Conservation (phyloP, 1,139 yeast genomes). For the Saccharomycopsis hybrid region DNA sequence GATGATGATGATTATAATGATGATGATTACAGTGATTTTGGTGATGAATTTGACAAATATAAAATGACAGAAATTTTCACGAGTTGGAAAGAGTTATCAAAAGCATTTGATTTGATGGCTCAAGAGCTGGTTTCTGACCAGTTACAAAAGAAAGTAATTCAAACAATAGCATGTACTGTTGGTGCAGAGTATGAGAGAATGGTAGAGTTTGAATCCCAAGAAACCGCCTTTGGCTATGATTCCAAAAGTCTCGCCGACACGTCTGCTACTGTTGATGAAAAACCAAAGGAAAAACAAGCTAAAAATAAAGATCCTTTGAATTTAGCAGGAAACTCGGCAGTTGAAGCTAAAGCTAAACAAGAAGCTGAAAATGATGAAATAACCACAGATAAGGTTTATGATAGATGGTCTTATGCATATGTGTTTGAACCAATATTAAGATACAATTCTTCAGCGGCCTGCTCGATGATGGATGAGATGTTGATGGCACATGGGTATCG, state of each 20-base stretch:
- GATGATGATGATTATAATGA: slow-evolving; percentile 4
- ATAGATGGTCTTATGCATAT: slow-evolving; percentile 7
- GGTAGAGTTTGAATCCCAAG: background rate
- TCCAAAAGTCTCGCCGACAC: too few relatives aligned
- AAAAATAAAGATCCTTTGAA: too few relatives aligned
- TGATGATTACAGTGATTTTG: background rate
- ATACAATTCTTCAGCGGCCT: slow-evolving; percentile 40
- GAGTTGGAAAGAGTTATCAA: slow-evolving; percentile 32
- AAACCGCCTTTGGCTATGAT: too few relatives aligned
- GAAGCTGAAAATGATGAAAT: background rate
- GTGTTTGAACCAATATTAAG: slow-evolving; percentile 34
- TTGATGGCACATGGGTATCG: slow-evolving; percentile 57
- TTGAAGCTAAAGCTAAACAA: too few relatives aligned
- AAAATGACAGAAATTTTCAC: background rate
- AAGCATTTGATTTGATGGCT: slow-evolving; percentile 30
- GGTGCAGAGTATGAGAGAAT: background rate
- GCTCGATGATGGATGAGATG: slow-evolving; percentile 58
- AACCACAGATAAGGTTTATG: slow-evolving; percentile 5
- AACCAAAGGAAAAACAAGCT: too few relatives aligned
- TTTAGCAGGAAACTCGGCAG: too few relatives aligned
- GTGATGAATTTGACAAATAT: background rate
- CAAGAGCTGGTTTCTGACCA: slow-evolving; percentile 30
- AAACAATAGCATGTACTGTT: slow-evolving; percentile 32
- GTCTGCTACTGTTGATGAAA: too few relatives aligned
- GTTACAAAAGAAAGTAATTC: slow-evolving; percentile 37